phyloP scores from a whole-genome alignment of 1,139 yeast species.

The Sugiyamaella neomexicana region DNA sequence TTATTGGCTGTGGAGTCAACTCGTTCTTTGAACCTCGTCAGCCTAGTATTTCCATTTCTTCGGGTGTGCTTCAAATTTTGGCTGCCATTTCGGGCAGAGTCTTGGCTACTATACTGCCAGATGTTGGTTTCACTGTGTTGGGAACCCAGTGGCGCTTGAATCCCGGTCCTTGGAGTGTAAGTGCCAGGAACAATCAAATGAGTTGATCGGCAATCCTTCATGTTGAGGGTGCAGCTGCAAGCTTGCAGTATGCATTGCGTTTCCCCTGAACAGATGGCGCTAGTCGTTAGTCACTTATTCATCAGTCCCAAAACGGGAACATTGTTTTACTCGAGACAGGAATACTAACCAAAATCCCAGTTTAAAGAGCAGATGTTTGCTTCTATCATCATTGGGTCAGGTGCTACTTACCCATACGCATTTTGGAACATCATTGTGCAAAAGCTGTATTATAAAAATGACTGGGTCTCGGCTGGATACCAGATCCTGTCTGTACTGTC shows the following conservation, averaged over 20 bases:
- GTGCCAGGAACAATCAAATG: too few relatives aligned
- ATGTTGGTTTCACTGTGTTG: slow-evolving; percentile 46
- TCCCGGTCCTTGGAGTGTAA: slow-evolving; percentile 58
- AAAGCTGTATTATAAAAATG: slow-evolving; percentile 46
- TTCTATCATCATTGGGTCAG: slow-evolving; percentile 48
- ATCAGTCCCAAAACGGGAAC: background rate
- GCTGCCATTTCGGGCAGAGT: slow-evolving; percentile 55
- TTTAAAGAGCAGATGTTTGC: slow-evolving; percentile 69
- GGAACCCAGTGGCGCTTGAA: slow-evolving; percentile 47
- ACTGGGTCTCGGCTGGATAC: slow-evolving; percentile 53
- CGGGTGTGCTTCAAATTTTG: slow-evolving; percentile 57
- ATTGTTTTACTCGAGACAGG: background rate
- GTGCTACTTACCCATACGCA: slow-evolving; percentile 49
- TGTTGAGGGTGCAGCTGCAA: background rate
- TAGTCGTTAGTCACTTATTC: too few relatives aligned
- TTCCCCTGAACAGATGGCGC: background rate
- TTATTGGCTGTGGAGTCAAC: slow-evolving; percentile 56
- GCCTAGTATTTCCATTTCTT: slow-evolving; percentile 49
- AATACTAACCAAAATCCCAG: slow-evolving; percentile 22
- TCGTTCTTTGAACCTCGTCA: slow-evolving; percentile 58
- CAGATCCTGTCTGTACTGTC: slow-evolving; percentile 53
- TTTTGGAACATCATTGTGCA: slow-evolving; percentile 49
- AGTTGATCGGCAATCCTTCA: background rate
- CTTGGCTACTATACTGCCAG: slow-evolving; percentile 46
- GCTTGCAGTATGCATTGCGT: background rate